Conservation (phyloP, 2,329 filamentous ascomycete species). For the Trichoderma polysporum region DNA sequence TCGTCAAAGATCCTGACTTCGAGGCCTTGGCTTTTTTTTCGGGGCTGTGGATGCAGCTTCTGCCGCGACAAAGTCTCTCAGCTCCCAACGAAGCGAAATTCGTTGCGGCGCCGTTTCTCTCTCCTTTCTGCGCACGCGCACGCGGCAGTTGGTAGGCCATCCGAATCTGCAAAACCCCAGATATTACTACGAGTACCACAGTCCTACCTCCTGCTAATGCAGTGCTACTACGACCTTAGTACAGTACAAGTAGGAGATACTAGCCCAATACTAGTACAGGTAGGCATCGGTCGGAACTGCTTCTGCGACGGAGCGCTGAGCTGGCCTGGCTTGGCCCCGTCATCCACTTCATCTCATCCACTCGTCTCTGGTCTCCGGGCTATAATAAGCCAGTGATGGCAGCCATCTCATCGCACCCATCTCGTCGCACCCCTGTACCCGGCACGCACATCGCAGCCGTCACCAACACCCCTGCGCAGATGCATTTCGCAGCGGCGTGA, state of each 20-base stretch:
- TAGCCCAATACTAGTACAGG: too few relatives aligned
- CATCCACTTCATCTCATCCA: slow-evolving; percentile 10
- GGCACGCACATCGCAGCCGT: slow-evolving; percentile 22
- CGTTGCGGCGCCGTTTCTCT: background rate
- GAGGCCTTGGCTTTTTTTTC: slow-evolving; percentile 1
- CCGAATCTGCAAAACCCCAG: background rate
- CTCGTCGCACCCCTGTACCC: slow-evolving; percentile 21
- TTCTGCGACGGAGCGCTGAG: background rate
- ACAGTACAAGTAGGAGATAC: background rate
- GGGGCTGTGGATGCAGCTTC: slow-evolving; percentile 7
- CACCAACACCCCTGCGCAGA: slow-evolving; percentile 22
- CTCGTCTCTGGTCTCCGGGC: slow-evolving; percentile 5
- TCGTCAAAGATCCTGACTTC: slow-evolving; percentile 15
- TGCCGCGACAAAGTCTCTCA: slow-evolving; percentile 3
- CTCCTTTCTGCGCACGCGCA: background rate
- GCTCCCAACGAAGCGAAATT: background rate
- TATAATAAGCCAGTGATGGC: slow-evolving; percentile 17
- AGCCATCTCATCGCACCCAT: background rate
- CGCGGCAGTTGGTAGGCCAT: background rate
- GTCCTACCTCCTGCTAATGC: too few relatives aligned
- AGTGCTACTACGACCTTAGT: background rate
- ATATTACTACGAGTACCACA: too few relatives aligned
- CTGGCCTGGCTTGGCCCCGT: slow-evolving; percentile 13
- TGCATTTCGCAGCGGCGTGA: slow-evolving; percentile 19
- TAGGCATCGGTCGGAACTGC: too few relatives aligned